Conservation (phyloP, 352 stramenopile species). For the Pythium plurisporium region DNA sequence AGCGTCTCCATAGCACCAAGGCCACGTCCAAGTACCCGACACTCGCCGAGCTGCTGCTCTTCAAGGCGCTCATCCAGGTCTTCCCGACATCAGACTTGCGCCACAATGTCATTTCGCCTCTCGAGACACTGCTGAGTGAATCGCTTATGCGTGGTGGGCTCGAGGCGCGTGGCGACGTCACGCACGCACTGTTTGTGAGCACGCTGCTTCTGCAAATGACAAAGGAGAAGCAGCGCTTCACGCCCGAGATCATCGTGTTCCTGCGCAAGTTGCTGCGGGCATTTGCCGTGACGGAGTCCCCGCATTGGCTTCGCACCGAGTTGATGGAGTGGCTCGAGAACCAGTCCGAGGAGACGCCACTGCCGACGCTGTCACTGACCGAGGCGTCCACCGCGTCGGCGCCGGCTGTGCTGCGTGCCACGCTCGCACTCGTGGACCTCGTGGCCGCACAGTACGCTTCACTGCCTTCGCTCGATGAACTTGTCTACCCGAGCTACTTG, state of each 20-base stretch:
- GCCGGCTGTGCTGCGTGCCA: constrained; percentile 37
- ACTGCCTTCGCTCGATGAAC: constrained; percentile 67
- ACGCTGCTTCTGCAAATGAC: constrained; percentile 69
- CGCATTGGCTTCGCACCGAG: constrained; percentile 47
- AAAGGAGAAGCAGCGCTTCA: constrained; percentile 87
- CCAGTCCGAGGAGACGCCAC: background rate
- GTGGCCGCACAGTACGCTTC: constrained; percentile 51
- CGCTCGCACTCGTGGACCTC: constrained; percentile 44
- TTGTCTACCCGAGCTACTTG: constrained; percentile 69
- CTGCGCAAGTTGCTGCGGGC: constrained; percentile 48
- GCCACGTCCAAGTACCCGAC: constrained; percentile 81
- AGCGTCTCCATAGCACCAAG: constrained; percentile 82
- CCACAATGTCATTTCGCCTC: constrained; percentile 92
- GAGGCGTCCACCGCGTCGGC: constrained; percentile 39
- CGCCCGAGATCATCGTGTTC: constrained; percentile 76
- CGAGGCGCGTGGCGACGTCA: constrained; percentile 65
- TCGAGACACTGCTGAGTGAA: constrained; percentile 90
- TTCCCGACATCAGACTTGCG: constrained; percentile 93
- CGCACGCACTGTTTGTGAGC: constrained; percentile 74
- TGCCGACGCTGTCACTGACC: constrained; percentile 42
- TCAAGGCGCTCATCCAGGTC: constrained; percentile 85
- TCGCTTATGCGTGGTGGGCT: constrained; percentile 79
- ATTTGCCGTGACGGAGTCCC: constrained; percentile 29
- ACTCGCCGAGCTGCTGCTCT: constrained; percentile 87
- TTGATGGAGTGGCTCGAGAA: constrained; percentile 38